These are phyloP conservation scores for Podospora pseudopauciseta DNA, from an alignment of 495 filamentous ascomycete species.

Conservation along the genomic window DNA sequence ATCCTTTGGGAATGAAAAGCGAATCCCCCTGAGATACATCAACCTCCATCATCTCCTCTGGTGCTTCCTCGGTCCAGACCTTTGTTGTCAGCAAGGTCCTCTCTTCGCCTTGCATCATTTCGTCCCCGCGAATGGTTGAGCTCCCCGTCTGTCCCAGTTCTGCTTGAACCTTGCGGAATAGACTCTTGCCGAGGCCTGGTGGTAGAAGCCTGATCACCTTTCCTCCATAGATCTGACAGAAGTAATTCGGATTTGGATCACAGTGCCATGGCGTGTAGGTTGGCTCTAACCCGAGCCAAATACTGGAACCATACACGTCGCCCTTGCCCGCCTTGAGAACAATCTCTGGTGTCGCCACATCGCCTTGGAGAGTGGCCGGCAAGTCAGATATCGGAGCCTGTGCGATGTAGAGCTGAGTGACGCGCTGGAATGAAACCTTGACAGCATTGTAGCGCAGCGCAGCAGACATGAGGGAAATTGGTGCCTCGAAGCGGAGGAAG, in stretches of 20 bases:
- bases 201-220: slow-evolving; percentile 71
- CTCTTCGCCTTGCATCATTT: slow-evolving; percentile 87
- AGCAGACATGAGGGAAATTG: slow-evolving; percentile 34
- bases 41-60: slow-evolving; percentile 43
- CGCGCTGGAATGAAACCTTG: background rate
- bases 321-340: slow-evolving; percentile 61
- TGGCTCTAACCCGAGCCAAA: slow-evolving; percentile 84
- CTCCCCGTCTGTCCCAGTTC: slow-evolving; percentile 45
- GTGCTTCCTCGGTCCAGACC: slow-evolving; percentile 59
- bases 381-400: slow-evolving; percentile 68
- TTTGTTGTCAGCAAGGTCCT: slow-evolving; percentile 58
- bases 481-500: slow-evolving; percentile 38
- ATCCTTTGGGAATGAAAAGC: slow-evolving; percentile 84
- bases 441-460: slow-evolving; percentile 35
- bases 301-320: slow-evolving; percentile 77
- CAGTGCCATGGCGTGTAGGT: slow-evolving; percentile 87
- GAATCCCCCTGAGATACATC: slow-evolving; percentile 63
- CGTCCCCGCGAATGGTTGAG: slow-evolving; percentile 66
- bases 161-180: slow-evolving; percentile 58
- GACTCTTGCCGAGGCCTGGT: slow-evolving; percentile 54
- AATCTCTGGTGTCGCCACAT: slow-evolving; percentile 61
- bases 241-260: slow-evolving; percentile 92
- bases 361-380: slow-evolving; percentile 55
- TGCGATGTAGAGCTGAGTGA: slow-evolving; percentile 68
- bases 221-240: slow-evolving; percentile 72